Conservation (phyloP, 1,139 yeast genomes). For the Scheffersomyces insectosa region DNA sequence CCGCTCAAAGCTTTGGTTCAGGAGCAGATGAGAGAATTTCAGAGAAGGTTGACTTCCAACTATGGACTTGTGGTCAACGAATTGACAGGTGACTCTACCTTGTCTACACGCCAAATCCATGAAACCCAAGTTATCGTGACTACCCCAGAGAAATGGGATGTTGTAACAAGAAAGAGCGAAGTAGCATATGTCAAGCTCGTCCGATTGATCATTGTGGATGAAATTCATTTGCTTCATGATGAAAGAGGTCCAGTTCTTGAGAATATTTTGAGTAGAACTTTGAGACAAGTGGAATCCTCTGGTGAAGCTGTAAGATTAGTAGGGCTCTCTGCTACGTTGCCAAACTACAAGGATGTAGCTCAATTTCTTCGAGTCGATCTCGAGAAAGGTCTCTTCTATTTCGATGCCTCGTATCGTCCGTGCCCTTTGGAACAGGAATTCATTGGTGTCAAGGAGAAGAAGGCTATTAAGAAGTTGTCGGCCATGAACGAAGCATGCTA, state of each 20-base stretch:
- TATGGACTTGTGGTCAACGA: constrained; percentile 80
- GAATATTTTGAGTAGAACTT: constrained; percentile 76
- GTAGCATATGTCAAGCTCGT: constrained; percentile 59
- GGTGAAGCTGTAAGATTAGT: constrained; percentile 62
- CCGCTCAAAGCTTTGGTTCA: constrained; percentile 94
- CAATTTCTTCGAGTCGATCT: constrained; percentile 70
- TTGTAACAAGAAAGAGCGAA: constrained; percentile 81
- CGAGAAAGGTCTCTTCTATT: constrained; percentile 64
- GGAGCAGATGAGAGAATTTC: constrained; percentile 89
- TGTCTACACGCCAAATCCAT: constrained; percentile 74
- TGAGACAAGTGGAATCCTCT: constrained; percentile 48
- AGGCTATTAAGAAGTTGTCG: constrained; percentile 71
- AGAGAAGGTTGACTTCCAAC: constrained; percentile 59
- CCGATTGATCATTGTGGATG: constrained; percentile 82
- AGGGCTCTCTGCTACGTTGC: constrained; percentile 92
- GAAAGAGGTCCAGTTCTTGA: constrained; percentile 95
- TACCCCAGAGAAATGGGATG: constrained; percentile 98
- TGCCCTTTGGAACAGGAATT: constrained; percentile 90
- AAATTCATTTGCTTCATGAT: constrained; percentile 89
- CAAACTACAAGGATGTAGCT: constrained; percentile 89
- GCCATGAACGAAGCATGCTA: constrained; percentile 93
- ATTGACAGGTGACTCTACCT: constrained; percentile 84
- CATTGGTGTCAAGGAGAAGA: constrained; percentile 84
- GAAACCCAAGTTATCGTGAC: constrained; percentile 86
- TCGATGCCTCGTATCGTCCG: constrained; percentile 84